Base-by-base conservation (phyloP, 768 basidiomycete species). In the Pulveroboletus sp. region DNA sequence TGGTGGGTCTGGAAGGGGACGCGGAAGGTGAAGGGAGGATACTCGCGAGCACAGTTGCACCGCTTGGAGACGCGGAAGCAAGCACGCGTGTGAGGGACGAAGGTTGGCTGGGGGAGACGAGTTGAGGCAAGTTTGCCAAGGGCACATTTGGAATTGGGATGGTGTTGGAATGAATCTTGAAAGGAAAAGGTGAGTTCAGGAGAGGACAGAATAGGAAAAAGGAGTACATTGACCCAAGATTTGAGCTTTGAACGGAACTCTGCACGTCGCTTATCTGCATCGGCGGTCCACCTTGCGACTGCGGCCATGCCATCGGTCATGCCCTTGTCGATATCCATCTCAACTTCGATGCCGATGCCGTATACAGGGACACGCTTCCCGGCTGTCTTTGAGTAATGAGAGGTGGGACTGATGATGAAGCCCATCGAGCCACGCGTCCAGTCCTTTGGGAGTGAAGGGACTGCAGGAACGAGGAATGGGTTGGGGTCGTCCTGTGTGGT, bases 341-440 rank as follows among this genome's bases (percentile, higher is more conserved):
- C 87, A 24, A 91, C 88, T 68, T 92, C 87, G 43, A 93, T 88
- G 1, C 90, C 90, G 54, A 92, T 78, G 8, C 89, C 90, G 64
- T 91, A 93, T 1, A 80, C 89, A 31, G 87, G 83, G 17, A 89
- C 71, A 38, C 90, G 80, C 59, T 82, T 82, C 12, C 80, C 78
- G 12, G 76, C 77, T 1, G 68, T 57, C 59, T 85, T 88, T n/a
- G 77, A 80, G 63, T 82, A 81, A 59, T 92, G 85, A 3, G 80
- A 88, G 7, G 86, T 77, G 32, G 85, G 78, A 50, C 76, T 87
- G 52, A 93, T 58, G 32, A 90, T 71, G 56, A 92, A 73, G 15
- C 90, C 89, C 85, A 89, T 88, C 2, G 81, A 78, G 10, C 89
- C 86, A 26, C 90, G 80, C 6, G 76, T 79, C 90, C 90, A 93